Evolutionary conservation across 495 filamentous ascomycete genomes (phyloP).

Genomic region (Penicillium antarcticum): DNA sequence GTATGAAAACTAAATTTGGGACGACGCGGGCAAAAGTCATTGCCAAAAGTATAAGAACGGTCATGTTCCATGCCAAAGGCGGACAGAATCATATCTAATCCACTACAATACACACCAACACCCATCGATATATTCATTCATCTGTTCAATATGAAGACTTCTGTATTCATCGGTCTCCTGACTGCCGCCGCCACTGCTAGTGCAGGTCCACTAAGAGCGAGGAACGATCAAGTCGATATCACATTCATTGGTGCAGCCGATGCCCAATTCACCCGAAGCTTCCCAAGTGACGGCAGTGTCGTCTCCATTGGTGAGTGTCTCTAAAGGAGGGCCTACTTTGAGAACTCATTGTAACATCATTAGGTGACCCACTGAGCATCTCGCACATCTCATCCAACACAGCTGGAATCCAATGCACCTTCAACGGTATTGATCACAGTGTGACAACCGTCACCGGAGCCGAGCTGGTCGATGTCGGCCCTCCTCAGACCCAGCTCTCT

Average conservation of each 20-base stretch:
- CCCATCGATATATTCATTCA: neutral
- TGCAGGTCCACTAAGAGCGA: slow-evolving; percentile 5
- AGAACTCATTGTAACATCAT: neutral
- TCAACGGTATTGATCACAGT: slow-evolving; percentile 23
- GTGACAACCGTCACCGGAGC: slow-evolving; percentile 19
- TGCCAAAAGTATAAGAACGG: too few relatives aligned
- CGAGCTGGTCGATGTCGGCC: slow-evolving; percentile 22
- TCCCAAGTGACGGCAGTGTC: slow-evolving; percentile 20
- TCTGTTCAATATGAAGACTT: slow-evolving; percentile 8
- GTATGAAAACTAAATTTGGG: neutral
- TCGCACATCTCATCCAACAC: slow-evolving; percentile 22
- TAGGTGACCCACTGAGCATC: slow-evolving; percentile 25
- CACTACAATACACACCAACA: neutral
- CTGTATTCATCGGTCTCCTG: slow-evolving; percentile 4
- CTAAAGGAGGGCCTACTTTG: neutral
- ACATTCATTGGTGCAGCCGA: slow-evolving; percentile 25
- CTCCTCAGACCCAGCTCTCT: slow-evolving; percentile 36
- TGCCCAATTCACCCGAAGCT: slow-evolving; percentile 23
- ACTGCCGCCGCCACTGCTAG: slow-evolving; percentile 7
- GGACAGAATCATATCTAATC: neutral
- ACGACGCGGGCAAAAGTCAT: too few relatives aligned
- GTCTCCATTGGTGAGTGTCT: slow-evolving; percentile 17
- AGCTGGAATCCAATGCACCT: slow-evolving; percentile 10
- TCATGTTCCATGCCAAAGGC: too few relatives aligned
- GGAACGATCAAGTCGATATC: slow-evolving; percentile 12